Conservation (phyloP, 2,329 filamentous ascomycete genomes). For the Xylariaceae sp. region DNA sequence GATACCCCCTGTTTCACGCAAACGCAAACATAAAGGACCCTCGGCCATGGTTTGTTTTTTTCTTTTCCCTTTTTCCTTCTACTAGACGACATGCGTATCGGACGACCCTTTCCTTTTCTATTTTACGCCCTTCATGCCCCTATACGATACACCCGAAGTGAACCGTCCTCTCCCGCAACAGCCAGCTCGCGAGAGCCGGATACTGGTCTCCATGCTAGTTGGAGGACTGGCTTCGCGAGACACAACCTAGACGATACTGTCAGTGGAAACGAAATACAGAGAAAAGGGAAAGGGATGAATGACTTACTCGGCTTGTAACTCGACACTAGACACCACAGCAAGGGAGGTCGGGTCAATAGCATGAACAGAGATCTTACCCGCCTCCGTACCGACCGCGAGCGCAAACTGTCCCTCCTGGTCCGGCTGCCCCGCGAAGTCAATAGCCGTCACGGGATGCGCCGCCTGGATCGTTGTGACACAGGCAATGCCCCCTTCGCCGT, state of each 20-base stretch:
- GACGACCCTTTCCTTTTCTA: no score
- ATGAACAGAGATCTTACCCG: constrained; percentile 43
- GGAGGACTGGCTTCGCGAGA: constrained; percentile 60
- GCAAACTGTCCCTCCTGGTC: constrained; percentile 33
- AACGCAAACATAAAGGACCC: neutral
- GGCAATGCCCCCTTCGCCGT: constrained; percentile 37
- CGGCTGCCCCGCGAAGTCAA: constrained; percentile 54
- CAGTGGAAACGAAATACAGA: neutral
- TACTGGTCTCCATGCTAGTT: constrained; percentile 63
- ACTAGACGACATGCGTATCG: no score
- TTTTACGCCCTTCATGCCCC: constrained; percentile 16
- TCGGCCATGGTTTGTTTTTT: no score
- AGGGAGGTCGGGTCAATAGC: constrained; percentile 38
- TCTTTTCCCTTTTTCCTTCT: no score
- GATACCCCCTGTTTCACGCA: neutral
- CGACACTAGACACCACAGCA: constrained; percentile 34
- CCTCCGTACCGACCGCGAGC: constrained; percentile 55
- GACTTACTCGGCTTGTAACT: constrained; percentile 38
- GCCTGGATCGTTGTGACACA: constrained; percentile 51
- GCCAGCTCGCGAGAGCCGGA: constrained; percentile 39
- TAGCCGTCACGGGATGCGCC: constrained; percentile 60
- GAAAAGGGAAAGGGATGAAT: neutral
- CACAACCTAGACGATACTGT: constrained; percentile 35
- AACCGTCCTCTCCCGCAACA: constrained; percentile 56
- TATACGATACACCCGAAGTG: constrained; percentile 52